Evolutionary conservation across 2,329 filamentous ascomycete genomes (phyloP).

Genomic region (Neocatenulostroma microsporum): DNA sequence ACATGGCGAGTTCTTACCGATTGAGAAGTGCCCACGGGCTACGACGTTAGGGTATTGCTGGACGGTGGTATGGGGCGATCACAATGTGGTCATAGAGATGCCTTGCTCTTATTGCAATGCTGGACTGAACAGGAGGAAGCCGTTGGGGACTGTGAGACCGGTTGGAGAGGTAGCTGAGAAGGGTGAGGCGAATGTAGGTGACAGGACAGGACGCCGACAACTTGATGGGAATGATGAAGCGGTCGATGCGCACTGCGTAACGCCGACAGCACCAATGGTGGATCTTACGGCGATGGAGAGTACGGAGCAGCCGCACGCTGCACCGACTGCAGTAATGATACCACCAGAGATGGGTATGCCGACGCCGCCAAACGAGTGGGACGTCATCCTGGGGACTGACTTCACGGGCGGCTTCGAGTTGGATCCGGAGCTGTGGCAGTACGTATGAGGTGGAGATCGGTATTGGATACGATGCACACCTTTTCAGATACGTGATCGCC

Average conservation of each 20-base stretch:
- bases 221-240: not conserved
- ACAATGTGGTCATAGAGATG: conserved; percentile 16
- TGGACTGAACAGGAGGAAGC: conserved; percentile 14
- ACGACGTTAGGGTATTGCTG: conserved; percentile 17
- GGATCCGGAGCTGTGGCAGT: conserved; percentile 8
- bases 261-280: not conserved
- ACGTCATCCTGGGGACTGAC: conserved; percentile 9
- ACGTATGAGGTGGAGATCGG: not conserved
- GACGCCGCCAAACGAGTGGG: conserved; percentile 6
- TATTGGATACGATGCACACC: too few species aligned
- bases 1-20: conserved; percentile 27
- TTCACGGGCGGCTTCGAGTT: conserved; percentile 9
- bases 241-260: not conserved
- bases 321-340: conserved; percentile 3
- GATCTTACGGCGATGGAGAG: too few species aligned
- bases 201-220: not conserved
- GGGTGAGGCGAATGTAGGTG: conserved; percentile 6
- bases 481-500: too few species aligned
- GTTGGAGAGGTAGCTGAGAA: conserved; percentile 7
- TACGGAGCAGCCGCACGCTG: not conserved
- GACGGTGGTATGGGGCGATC: conserved; percentile 23
- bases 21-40: conserved; percentile 18
- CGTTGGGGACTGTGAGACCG: conserved; percentile 14
- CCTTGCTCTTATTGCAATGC: conserved; percentile 24
- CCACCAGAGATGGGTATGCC: not conserved